A percentile compares a stretch with the other conserved stretches of the same genome.
These are phyloP conservation scores for Viola odorata DNA, from an alignment of 345 rosid genomes.

Conservation along the genomic window DNA sequence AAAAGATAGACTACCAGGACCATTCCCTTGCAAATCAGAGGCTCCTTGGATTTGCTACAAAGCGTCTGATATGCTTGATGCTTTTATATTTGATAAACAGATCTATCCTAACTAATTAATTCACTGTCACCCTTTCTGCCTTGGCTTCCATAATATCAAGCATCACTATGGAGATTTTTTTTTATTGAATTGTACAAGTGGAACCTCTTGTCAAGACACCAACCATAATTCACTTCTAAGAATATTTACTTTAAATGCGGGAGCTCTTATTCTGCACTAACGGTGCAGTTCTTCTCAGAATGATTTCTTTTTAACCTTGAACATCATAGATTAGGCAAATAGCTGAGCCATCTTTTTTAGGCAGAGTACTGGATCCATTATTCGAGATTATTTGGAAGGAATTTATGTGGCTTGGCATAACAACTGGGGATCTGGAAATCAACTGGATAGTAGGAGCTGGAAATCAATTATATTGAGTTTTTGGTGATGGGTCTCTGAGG, in stretches of 20 bases:
- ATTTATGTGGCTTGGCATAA: too few species aligned
- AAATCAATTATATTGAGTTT: too few species aligned
- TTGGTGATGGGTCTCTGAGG: too few species aligned
- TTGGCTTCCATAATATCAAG: not conserved
- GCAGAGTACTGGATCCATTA: not conserved
- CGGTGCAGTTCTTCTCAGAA: not conserved
- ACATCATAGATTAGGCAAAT: not conserved
- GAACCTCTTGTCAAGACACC: not conserved
- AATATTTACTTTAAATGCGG: not conserved
- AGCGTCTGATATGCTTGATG: slow-evolving; percentile 4
- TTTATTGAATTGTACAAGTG: not conserved
- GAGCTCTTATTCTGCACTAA: not conserved
- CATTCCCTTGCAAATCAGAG: not conserved
- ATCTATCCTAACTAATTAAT: slow-evolving; percentile 4
- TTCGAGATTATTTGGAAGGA: not conserved
- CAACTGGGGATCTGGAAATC: too few species aligned
- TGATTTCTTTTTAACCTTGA: not conserved
- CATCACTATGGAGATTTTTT: not conserved
- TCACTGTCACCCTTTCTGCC: not conserved
- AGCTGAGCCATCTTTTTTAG: too few species aligned
- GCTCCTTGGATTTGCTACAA: not conserved
- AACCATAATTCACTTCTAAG: not conserved
- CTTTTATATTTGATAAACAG: not conserved
- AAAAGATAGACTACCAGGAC: slow-evolving; percentile 4
- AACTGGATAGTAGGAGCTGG: too few species aligned